phyloP scores from a whole-genome alignment of 2,329 filamentous ascomycete genomes.

The Diaporthe ampelina region DNA sequence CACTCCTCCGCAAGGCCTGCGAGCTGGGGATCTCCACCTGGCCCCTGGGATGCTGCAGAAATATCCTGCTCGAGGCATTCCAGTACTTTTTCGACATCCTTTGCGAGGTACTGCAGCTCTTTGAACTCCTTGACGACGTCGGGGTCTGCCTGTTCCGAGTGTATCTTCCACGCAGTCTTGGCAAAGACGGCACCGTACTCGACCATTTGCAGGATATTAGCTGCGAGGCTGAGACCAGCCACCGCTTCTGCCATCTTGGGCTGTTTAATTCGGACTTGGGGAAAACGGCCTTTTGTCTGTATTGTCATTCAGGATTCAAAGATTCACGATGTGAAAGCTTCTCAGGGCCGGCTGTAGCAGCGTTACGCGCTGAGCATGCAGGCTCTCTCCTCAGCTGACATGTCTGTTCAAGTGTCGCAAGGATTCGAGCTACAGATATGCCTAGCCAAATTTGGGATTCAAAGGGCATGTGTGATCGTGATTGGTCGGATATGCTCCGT shows the following conservation, averaged over 20 bases:
- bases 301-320: neutral
- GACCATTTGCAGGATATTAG: conserved; percentile 3
- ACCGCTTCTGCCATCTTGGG: conserved; percentile 7
- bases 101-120: neutral
- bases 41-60: no score
- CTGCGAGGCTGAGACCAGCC: neutral
- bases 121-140: neutral
- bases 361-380: neutral
- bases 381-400: neutral
- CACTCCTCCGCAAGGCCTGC: neutral
- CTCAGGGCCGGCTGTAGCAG: no score
- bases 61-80: neutral
- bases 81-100: neutral
- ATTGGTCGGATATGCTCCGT: no score
- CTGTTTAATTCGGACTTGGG: no score
- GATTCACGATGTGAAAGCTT: no score
- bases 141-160: neutral
- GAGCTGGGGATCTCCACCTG: neutral
- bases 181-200: neutral
- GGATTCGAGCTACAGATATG: no score
- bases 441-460: neutral
- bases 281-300: neutral
- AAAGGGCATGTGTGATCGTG: no score
- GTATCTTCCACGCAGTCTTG: neutral
- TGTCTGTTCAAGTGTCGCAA: neutral